Base-by-base conservation (phyloP, 2,329 filamentous ascomycete genomes). In the Metarhizium robertsii region DNA sequence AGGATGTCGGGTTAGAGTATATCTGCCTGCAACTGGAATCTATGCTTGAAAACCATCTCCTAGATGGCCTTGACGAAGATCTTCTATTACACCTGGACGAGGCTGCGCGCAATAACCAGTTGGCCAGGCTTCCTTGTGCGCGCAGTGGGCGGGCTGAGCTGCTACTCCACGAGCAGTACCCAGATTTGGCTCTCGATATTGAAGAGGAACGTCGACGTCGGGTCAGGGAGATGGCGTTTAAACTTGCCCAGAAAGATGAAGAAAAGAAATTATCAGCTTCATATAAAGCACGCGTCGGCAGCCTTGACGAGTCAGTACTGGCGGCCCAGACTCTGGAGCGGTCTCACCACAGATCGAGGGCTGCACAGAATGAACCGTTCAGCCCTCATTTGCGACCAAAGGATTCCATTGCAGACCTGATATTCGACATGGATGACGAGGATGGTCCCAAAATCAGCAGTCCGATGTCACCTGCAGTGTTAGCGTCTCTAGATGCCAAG, bases 391-490 rank as follows among this genome's bases (percentile, higher is more conserved):
- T 94, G 48, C 85, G 82, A 54, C 78, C 86, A 1, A 90, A 84
- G 63, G 79, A 78, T 20, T 92, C 87, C 0, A 75, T 79, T 1
- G 79, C 78, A 42, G 92, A 96, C 62, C 78, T 96, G 54, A 95
- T 96, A 69, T 96, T 96, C 66, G 84, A 90, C 61, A 96, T 96
- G 91, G 92, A 96, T 57, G 91, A 95, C 42, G 90, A 91, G 47
- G 79, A 78, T 10, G 60, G 64, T 0, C 63, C 68, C 6, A 62
- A 61, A 1, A 55, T 61, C 7, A 58, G 60, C 30, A 73, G 68
- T 51, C 67, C 71, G 2, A 51, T 54, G 13, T 67, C 65, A 8
- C 62, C 65, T 13, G 53, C 55, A 13, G 20, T 53, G 29, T 55
- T 59, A 6, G 59, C 62, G 32, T 58, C 62, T 3, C 50, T 57